Evolutionary conservation across 345 rosid species (phyloP), one percentile per base, ranked within the genome.

Genomic region (Eucalyptus fibrosa): DNA sequence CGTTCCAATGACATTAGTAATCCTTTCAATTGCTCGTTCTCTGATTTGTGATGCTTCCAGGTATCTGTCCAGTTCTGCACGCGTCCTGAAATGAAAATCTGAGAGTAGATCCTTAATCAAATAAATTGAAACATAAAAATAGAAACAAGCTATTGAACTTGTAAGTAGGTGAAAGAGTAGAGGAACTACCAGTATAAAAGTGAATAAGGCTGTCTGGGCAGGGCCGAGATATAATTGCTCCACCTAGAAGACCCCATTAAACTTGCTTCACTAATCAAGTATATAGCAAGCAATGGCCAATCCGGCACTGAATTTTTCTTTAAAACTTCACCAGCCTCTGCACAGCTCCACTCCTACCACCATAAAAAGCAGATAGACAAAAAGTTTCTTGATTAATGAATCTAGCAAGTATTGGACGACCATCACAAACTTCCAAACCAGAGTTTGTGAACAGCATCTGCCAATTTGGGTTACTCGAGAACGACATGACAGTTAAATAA

Each of bases 21-120:
- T 93, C 92, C 99, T 94, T 92, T 97, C 99, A 90, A 97, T 93
- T 28, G 99, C 99, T 45, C 98, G 97, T 90, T 95, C 95, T 90
- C 99, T 95, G 86, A 97, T 96, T 92, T 95, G 98, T 10, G 99
- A 97, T 89, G 99, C 99, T 94, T 97, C 99, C 92, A 97, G 90
- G 90, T 97, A 97, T 95, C 95, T 94, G 92, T 97, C 99, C 92
- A 97, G 97, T 86, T 97, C 97, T 28, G 93, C 91, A n/a, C 96
- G 96, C 44, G 99, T 96, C 99, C 99, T 97, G 97, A 93, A 94
- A 93, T 55, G 92, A 92, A 67, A 92, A 91, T 89, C 93, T 94
- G 96, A 94, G 94, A 94, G 93, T 90, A 93, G 89, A 93, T 93
- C 92, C 93, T 92, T 92, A 81, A 65, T 90, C 45, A 85, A 81